Evolutionary conservation across 73 alveolate species (phyloP), one percentile per base, ranked within the genome.

Genomic region (Paraurostyla sp.): DNA sequence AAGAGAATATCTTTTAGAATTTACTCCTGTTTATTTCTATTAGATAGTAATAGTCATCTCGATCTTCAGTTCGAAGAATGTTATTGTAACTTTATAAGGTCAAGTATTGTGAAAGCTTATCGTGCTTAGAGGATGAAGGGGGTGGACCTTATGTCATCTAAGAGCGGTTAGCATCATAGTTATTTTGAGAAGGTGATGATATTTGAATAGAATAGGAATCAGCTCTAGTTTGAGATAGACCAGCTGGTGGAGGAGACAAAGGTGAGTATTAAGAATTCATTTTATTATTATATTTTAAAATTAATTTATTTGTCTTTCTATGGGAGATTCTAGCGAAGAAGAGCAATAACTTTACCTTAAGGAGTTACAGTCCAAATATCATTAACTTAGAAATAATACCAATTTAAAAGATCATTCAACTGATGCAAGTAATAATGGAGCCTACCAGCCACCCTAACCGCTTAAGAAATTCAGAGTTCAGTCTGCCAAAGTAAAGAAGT

Each of bases 271-370:
- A 52, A 9, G 22, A 45, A 13, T 45, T 45, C 57, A 56, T 15
- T 22, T 56, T 15, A 30, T 7, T 16, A 60, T 60, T 60, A 60
- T 60, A 60, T 16, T 60, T 32, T 32, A 6, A 27, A 60, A 60
- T 60, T 25, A 27, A 7, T 27, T 27, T 27, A 60, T 27, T 60
- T 22, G 35, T 65, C 35, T 35, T 65, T 33, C 58, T 4, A 65
- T 65, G 82, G 82, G 82, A 38, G 82, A 65, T 38, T 65, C 82
- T 6, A 65, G 82, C 25, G 82, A 65, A 65, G 82, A 65, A 9
- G 82, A 65, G 7, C 38, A 65, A 58, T n/a, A n/a, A n/a, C 58
- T 38, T 4, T 65, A 65, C 38, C 4, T 65, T 33, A 65, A 56
- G 35, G 82, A 65, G 15, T 65, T 65, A 22, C 32, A 65, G 58